A percentile compares a stretch with the other conserved stretches of the same genome.
These are phyloP conservation scores for Corchorus olitorius DNA, from an alignment of 345 rosid species.

Conservation along the genomic window DNA sequence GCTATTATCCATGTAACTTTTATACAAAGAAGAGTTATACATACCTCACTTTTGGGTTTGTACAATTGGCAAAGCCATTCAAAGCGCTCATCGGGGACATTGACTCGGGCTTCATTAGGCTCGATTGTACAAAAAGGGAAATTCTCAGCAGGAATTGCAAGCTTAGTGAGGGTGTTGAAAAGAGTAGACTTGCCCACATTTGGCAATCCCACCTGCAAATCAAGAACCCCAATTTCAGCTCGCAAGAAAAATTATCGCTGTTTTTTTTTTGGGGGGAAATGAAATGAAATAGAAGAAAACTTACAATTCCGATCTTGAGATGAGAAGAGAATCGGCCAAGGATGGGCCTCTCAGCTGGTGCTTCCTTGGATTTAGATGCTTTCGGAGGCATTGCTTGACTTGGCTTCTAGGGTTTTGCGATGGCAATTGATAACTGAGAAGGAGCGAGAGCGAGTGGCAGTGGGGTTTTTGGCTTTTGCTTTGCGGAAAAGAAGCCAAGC, in stretches of 20 bases:
- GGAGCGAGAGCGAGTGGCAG: neutral
- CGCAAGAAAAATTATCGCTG: neutral
- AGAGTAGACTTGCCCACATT: conserved; percentile 98
- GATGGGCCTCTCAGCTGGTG: conserved; percentile 85
- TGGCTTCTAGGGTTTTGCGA: conserved; percentile 6
- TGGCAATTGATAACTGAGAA: neutral
- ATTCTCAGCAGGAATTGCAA: conserved; percentile 95
- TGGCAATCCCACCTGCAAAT: conserved; percentile 84
- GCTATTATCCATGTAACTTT: neutral
- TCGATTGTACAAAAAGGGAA: conserved; percentile 98
- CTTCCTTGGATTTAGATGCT: conserved; percentile 85
- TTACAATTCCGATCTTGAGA: conserved; percentile 97
- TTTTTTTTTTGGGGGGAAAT: neutral
- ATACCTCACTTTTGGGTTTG: conserved; percentile 91
- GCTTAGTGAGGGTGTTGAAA: conserved; percentile 92
- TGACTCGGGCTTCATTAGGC: conserved; percentile 93
- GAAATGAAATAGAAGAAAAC: conserved; percentile 6
- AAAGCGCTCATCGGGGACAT: conserved; percentile 90
- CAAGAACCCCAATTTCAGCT: neutral
- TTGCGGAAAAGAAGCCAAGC: neutral
- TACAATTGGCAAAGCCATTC: conserved; percentile 85
- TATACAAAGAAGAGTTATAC: neutral
- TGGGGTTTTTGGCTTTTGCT: neutral
- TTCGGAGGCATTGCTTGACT: conserved; percentile 76
- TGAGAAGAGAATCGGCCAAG: conserved; percentile 99